Evolutionary conservation across 805 yeast genomes (phyloP).

Genomic region (Phaffomyces opuntiae): DNA sequence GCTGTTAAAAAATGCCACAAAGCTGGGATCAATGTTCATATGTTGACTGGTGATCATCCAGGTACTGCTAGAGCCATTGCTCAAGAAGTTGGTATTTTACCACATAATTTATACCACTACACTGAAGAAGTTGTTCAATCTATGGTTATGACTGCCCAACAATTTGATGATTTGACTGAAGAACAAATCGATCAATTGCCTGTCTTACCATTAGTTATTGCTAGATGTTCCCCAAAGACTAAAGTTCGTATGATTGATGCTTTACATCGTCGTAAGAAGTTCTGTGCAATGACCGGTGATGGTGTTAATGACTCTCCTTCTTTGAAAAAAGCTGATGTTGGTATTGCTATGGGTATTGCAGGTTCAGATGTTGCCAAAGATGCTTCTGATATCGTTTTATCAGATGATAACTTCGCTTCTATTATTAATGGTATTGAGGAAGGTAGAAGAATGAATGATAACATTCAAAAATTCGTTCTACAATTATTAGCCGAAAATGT

Average conservation of each 20-base stretch:
- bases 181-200: slow-evolving; percentile 57
- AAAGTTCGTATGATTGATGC: slow-evolving; percentile 80
- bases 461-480: slow-evolving; percentile 70
- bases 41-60: slow-evolving; percentile 80
- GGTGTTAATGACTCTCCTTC: slow-evolving; percentile 82
- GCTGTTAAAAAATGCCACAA: slow-evolving; percentile 60
- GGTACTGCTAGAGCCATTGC: slow-evolving; percentile 77
- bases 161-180: slow-evolving; percentile 59
- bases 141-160: slow-evolving; percentile 72
- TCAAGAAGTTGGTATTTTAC: slow-evolving; percentile 71
- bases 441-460: slow-evolving; percentile 73
- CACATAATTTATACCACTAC: slow-evolving; percentile 50
- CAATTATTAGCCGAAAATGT: slow-evolving; percentile 70
- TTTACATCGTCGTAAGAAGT: slow-evolving; percentile 50
- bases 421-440: slow-evolving; percentile 73
- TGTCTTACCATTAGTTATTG: slow-evolving; percentile 68
- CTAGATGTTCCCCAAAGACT: slow-evolving; percentile 78
- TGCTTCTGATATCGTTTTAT: slow-evolving; percentile 68
- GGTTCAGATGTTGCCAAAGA: slow-evolving; percentile 86
- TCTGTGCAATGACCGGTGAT: slow-evolving; percentile 80
- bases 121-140: slow-evolving; percentile 47
- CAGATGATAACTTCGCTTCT: slow-evolving; percentile 76
- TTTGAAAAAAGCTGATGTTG: slow-evolving; percentile 70
- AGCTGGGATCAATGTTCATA: slow-evolving; percentile 74
- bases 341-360: slow-evolving; percentile 77